Evolutionary conservation across 2,329 filamentous ascomycete species (phyloP), one percentile per base, ranked within the genome.

Genomic region (Colletotrichum sp.): DNA sequence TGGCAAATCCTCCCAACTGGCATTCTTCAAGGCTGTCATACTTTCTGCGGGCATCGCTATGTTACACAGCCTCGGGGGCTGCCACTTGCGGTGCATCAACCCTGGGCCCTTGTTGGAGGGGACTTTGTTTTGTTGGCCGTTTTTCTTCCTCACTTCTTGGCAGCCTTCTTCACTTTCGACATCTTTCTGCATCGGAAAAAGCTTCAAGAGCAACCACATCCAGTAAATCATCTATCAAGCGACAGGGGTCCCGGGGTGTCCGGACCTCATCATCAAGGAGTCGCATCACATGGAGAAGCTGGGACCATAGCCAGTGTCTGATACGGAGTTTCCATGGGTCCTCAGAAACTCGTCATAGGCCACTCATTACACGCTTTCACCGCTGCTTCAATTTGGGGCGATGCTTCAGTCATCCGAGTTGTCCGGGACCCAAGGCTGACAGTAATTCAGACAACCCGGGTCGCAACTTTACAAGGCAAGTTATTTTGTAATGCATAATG

Each of bases 1-100:
- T 21, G 24, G 36, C 16, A 9, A 44, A 62, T 60, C 21, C 34
- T 65, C 24, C 44, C 72, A 66, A 24, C 16, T 39, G 24, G 57
- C 32, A 64, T 73, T 76, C 73, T 76, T 64, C 70, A 68, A 69
- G 57, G 63, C 57, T 64, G 70, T 30, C 62, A 70, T 39, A 30
- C 71, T 26, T 32, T 10, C 64, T 21, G 57, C 55, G 36, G 52
- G 52, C 32, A 21, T 60, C 32, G 34, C 59, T 63, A 24, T 52
- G 64, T 76, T 62, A 73, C 70, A 69, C 69, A 64, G 69, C 55
- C 49, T 57, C 39, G 39, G 64, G 9, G 44, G 21, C 32, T 18
- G 55, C 21, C 21, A 26, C 39, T 63, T 72, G 52, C 39, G 24
- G 60, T 62, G 62, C 30, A 39, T 13, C 13, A 28, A 72, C 16